Base-by-base conservation (phyloP, 768 basidiomycete genomes). In the Rhizopogon sp. region DNA sequence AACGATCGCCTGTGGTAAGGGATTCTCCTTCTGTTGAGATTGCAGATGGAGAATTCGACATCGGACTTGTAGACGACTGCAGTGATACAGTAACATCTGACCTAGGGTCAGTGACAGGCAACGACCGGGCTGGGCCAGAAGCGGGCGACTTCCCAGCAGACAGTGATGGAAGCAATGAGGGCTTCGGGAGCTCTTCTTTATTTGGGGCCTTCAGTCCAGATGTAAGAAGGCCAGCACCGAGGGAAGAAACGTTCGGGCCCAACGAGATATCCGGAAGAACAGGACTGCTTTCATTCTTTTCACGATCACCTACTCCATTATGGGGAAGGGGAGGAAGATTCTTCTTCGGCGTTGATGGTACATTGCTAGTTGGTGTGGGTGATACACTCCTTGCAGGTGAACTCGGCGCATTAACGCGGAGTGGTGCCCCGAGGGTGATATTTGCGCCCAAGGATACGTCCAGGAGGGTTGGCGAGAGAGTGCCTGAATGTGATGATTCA, bases 391-490 rank as follows among this genome's bases (percentile, higher is more conserved):
- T 37, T 16, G 5, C 33, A 37, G 46, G 20, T 14, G 47, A 9
- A 8, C 8, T 8, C 1, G 47, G 20, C 33, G 16, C 9, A 35
- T 22, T 37, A 37, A 37, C 22, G 35, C 52, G 52, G 4, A 53
- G 43, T 4, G 53, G 52, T 5, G 59, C 42, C 10, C 56, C 64
- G 39, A 59, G 59, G 6, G 65, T 56, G 39, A 62, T 58, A 8
- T 67, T 49, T 39, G 50, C 53, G 29, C 58, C 69, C 40, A 59
- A 59, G 5, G 67, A 61, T 5, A 60, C 22, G 43, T 62, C 62
- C 4, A 53, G 47, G 20, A 58, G 44, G 56, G 28, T 52, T 14
- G 35, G 41, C 22, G 16, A 5, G 16, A 46, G 31, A 14, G 10
- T 60, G 3, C 37, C 52, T 16, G 43, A 45, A 45, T 9, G 10